Percentiles rank a stretch among this genome's conserved stretches.
phyloP scores from a whole-genome alignment of 2,329 filamentous ascomycete genomes.

The Ceratocystis huliohia region DNA sequence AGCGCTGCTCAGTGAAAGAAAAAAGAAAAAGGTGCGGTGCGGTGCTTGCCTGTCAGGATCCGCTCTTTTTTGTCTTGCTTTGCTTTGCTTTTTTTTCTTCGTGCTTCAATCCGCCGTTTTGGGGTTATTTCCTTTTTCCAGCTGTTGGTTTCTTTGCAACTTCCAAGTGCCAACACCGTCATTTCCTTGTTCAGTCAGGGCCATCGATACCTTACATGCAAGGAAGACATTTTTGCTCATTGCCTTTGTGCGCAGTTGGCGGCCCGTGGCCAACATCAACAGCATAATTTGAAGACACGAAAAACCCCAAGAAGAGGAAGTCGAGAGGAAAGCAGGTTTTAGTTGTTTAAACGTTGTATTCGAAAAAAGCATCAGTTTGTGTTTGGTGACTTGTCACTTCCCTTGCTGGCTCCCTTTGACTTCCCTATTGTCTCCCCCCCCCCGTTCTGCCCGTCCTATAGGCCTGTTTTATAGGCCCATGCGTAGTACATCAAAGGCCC shows the following conservation, averaged over 20 bases:
- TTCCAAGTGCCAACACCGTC: background rate
- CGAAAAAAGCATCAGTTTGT: background rate
- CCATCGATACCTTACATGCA: background rate
- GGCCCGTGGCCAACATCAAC: background rate
- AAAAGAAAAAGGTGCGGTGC: no score
- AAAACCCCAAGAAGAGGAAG: background rate
- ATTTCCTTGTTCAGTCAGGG: background rate
- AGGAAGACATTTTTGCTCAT: no score
- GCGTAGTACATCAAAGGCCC: background rate
- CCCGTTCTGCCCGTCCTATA: background rate
- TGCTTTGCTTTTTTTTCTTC: background rate
- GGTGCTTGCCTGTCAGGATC: background rate
- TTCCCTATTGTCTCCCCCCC: background rate
- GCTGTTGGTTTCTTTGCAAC: background rate
- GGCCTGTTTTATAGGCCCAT: background rate
- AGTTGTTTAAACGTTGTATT: constrained; percentile 16
- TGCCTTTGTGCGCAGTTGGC: no score
- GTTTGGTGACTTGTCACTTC: background rate
- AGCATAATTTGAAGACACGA: background rate
- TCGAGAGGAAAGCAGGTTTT: constrained; percentile 17
- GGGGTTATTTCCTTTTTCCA: background rate
- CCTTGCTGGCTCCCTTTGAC: background rate
- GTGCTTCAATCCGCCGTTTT: background rate
- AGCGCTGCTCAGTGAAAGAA: no score
- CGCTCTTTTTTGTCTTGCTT: background rate